Base-by-base conservation (phyloP, 345 rosid genomes). In the Hypericum androsaemum region DNA sequence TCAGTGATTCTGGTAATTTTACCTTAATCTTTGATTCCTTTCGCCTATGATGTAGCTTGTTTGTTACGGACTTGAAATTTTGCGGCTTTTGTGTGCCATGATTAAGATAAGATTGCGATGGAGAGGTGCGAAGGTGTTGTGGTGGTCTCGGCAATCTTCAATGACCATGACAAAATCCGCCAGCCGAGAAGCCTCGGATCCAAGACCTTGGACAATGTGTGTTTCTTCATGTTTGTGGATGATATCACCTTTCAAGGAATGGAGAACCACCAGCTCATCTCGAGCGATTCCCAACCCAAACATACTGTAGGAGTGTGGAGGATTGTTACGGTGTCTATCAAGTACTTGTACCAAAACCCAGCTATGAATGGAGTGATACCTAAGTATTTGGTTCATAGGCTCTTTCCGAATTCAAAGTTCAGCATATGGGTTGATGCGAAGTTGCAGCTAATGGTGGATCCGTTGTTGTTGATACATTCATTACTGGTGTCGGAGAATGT, bases 291-390 rank as follows among this genome's bases (percentile, higher is more conserved):
- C 32, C 2, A 4, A 5, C 45, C 47, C 0, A 53, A 43, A 12
- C 42, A 63, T 40, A 76, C 12, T 50, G 41, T 87, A 1, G 96
- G 96, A 0, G 85, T 64, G 3, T 90, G 98, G 98, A 79, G 81
- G 46, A 62, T 84, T 35, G 73, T 87, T 17, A 72, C 60, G 56
- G 80, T 76, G 37, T 66, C 69, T 12, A 66, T 41, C 41, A 15
- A 71, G n/a, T 11, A 41, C 32, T 45, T 82, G 35, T 87, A 90
- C 12, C 59, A 53, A 8, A 80, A 77, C 61, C 92, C 98, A 0
- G 89, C 95, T 1, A 90, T 90, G 98, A 84, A 87, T 7, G 98
- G 98, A 7, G 81, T 79, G 61, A 77, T 90, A 57, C 95, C 96
- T 8, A 90, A 90, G 53, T 77, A 82, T 61, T 56, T 90, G 6